phyloP scores from a whole-genome alignment of 2,329 filamentous ascomycete species.

The Alternaria arbusti region DNA sequence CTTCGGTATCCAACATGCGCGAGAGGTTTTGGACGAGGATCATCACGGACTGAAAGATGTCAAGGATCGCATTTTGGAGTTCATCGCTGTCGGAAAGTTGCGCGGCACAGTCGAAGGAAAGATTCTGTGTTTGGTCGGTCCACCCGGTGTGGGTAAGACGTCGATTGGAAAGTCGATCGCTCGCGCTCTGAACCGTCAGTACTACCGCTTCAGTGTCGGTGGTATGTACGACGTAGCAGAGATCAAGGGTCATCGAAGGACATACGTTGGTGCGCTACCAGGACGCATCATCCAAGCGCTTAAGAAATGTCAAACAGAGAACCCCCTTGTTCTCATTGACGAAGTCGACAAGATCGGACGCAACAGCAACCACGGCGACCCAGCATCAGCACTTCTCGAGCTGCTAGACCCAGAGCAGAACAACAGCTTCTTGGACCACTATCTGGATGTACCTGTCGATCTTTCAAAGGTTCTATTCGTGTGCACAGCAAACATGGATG shows the following conservation, averaged over 20 bases:
- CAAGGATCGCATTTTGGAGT: slow-evolving; percentile 97
- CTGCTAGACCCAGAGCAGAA: slow-evolving; percentile 97
- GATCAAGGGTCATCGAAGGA: slow-evolving; percentile 96
- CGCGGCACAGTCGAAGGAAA: slow-evolving; percentile 97
- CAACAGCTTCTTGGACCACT: slow-evolving; percentile 95
- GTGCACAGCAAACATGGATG: slow-evolving; percentile 98
- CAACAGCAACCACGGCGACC: slow-evolving; percentile 88
- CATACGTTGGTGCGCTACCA: slow-evolving; percentile 93
- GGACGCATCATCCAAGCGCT: slow-evolving; percentile 97
- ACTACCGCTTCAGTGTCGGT: slow-evolving; percentile 98
- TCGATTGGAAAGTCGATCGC: slow-evolving; percentile 99
- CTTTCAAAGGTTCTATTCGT: slow-evolving; percentile 98
- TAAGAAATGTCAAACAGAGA: slow-evolving; percentile 99
- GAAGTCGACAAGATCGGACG: slow-evolving; percentile 98
- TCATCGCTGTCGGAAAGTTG: slow-evolving; percentile 97
- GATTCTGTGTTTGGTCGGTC: slow-evolving; percentile 96
- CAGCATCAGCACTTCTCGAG: slow-evolving; percentile 90
- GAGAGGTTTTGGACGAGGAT: slow-evolving; percentile 90
- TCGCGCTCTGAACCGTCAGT: slow-evolving; percentile 89
- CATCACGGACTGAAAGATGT: slow-evolving; percentile 97
- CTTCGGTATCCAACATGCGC: slow-evolving; percentile 91
- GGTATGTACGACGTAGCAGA: slow-evolving; percentile 97
- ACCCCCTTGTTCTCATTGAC: slow-evolving; percentile 94
- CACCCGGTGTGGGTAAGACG: slow-evolving; percentile 96
- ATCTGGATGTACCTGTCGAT: slow-evolving; percentile 97